A percentile compares a stretch with the other conserved stretches of the same genome.
These are phyloP conservation scores for Scalesia atractyloides DNA, from an alignment of 129 eudicot species.

Conservation along the genomic window DNA sequence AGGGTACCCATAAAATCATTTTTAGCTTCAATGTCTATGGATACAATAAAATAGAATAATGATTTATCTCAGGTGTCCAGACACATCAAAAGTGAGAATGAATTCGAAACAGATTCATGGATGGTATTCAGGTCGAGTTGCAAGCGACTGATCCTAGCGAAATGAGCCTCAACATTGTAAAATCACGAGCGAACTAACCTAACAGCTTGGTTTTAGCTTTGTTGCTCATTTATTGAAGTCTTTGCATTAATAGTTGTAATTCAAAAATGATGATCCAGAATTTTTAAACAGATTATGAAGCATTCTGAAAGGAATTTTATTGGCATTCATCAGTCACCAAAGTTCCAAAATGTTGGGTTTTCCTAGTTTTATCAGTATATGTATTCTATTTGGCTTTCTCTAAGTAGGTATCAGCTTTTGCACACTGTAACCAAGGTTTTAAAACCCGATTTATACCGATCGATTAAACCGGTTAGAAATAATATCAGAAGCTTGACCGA, in stretches of 20 bases:
- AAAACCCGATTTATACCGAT: no score
- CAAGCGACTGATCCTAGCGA: constrained; percentile 95
- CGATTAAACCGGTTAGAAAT: no score
- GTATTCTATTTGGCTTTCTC: no score
- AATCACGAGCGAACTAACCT: constrained; percentile 64
- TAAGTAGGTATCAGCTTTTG: no score
- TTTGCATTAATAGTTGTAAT: not conserved
- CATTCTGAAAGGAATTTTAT: not conserved
- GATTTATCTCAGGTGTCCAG: constrained; percentile 63
- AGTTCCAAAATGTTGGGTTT: no score
- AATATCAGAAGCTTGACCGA: no score
- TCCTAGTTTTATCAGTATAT: no score
- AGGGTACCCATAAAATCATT: constrained; percentile 39
- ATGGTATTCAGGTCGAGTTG: constrained; percentile 86
- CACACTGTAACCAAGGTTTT: no score
- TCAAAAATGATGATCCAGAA: not conserved
- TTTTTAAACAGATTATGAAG: not conserved
- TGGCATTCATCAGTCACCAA: not conserved
- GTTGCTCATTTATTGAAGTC: not conserved
- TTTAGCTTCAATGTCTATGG: not conserved
- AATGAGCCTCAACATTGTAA: constrained; percentile 87
- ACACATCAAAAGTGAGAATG: constrained; percentile 82
- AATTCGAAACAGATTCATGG: constrained; percentile 90
- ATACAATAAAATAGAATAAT: not conserved
- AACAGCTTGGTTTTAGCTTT: constrained; percentile 17